Base-by-base conservation (phyloP, 106 monocot species). In the Agapanthus africanus region DNA sequence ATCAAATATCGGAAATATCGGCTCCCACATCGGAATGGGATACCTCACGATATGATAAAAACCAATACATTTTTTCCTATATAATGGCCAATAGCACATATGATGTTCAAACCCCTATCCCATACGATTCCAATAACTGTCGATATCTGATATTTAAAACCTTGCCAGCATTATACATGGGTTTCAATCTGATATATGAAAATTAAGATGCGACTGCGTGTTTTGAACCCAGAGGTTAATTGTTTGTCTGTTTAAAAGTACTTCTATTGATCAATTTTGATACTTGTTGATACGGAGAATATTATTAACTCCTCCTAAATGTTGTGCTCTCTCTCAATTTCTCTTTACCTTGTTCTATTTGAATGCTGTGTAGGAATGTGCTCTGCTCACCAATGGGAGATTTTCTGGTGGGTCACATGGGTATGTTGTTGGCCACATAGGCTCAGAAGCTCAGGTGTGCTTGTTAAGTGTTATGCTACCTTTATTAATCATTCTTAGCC, bases 391-490 rank as follows among this genome's bases (percentile, higher is more conserved):
- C 23, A 93, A 99, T 74, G 99, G 99, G 37, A 87, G 99, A 69
- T 99, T 99, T 76, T 99, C 99, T 65, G 99, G 99, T 59, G 97
- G 97, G 36, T 99, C 97, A 30, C 97, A 99, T 85, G 97, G 97
- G 74, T 99, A 79, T 79, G 97, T 99, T 59, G 99, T 93, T 68
- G 99, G 99, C 22, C 99, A 99, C 65, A 80, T 99, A 68, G 92
- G 99, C 71, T 93, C 92, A 49, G 97, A 99, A 82, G 93, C 97
- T 68, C 97, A 99, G 89, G 99, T 99, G 42, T 21, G 40, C 32
- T 3, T 23, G 8, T 23, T 18, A 76, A 23, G 11, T 7, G 35
- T 65, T 26, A n/a, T n/a, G n/a, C n/a, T n/a, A n/a, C n/a, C n/a
- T n/a, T n/a, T n/a, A n/a, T n/a, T n/a, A n/a, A n/a, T n/a, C n/a